Evolutionary conservation across 495 filamentous ascomycete genomes (phyloP).

Genomic region (Zalerion maritima): DNA sequence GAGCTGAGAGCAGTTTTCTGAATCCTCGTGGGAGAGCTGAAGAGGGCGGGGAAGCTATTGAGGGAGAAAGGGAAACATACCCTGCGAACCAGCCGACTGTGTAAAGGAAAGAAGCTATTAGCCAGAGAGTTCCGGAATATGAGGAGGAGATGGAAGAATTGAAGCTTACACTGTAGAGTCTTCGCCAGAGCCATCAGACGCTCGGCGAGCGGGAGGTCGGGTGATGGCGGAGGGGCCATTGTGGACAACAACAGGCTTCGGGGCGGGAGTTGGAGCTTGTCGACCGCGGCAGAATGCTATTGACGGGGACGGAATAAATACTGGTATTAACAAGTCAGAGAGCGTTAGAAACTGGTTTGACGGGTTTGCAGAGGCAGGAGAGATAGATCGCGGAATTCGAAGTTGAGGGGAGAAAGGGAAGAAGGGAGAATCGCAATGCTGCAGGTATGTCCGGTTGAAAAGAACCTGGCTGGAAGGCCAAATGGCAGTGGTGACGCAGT

Average conservation of each 20-base stretch:
- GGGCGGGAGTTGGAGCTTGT: background rate
- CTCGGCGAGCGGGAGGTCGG: conserved; percentile 54
- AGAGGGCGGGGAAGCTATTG: background rate
- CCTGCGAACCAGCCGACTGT: conserved; percentile 72
- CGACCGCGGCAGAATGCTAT: too few relatives aligned
- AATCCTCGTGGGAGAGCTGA: conserved; percentile 1
- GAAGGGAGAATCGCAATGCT: too few relatives aligned
- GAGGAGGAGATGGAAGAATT: background rate
- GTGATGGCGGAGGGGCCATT: conserved; percentile 73
- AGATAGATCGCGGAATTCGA: background rate
- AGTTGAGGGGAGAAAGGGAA: background rate
- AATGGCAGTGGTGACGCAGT: too few relatives aligned
- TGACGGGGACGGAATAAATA: too few relatives aligned
- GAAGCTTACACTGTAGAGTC: conserved; percentile 69
- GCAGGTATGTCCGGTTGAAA: too few relatives aligned
- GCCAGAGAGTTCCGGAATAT: conserved; percentile 3
- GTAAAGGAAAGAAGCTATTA: conserved; percentile 13
- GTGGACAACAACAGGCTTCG: conserved; percentile 2
- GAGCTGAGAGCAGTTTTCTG: conserved; percentile 5
- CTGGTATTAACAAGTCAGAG: too few relatives aligned
- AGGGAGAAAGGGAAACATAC: conserved; percentile 36
- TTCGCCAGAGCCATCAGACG: conserved; percentile 63
- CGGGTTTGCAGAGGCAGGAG: too few relatives aligned
- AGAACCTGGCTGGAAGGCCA: too few relatives aligned
- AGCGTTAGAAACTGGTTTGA: too few relatives aligned